phyloP scores from a whole-genome alignment of 2,329 filamentous ascomycete genomes.

The Cladorrhinum sp. region DNA sequence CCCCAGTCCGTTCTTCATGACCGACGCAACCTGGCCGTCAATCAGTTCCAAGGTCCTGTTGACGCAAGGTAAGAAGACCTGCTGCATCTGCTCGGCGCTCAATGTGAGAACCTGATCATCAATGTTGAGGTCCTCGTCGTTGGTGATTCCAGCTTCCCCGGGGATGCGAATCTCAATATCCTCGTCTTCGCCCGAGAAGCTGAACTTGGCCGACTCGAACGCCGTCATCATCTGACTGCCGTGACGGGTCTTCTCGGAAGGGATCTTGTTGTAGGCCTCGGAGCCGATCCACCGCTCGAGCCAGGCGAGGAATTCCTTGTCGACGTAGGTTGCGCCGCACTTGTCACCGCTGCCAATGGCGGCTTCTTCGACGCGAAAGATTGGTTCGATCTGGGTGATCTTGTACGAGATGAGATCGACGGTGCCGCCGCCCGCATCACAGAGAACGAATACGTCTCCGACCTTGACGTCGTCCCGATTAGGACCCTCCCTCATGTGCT shows the following conservation, averaged over 20 bases:
- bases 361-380: slow-evolving; percentile 9
- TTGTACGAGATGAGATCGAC: slow-evolving; percentile 13
- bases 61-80: slow-evolving; percentile 18
- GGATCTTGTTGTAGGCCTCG: slow-evolving; percentile 13
- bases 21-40: slow-evolving; percentile 17
- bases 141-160: slow-evolving; percentile 10
- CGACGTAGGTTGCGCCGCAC: slow-evolving; percentile 20
- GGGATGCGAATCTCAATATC: slow-evolving; percentile 14
- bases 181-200: slow-evolving; percentile 13
- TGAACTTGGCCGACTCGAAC: slow-evolving; percentile 13
- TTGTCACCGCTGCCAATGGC: slow-evolving; percentile 17
- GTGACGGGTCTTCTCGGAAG: slow-evolving; percentile 5
- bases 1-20: slow-evolving; percentile 10
- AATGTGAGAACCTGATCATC: slow-evolving; percentile 9
- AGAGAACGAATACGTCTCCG: not conserved
- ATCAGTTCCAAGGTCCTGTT: slow-evolving; percentile 17
- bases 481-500: not conserved
- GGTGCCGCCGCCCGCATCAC: not conserved
- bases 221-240: slow-evolving; percentile 16
- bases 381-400: slow-evolving; percentile 7
- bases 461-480: slow-evolving; percentile 3
- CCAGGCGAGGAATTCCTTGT: slow-evolving; percentile 19
- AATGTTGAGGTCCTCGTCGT: slow-evolving; percentile 15
- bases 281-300: slow-evolving; percentile 16
- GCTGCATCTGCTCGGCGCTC: slow-evolving; percentile 15